Percentiles rank a stretch among this genome's conserved stretches.
These are phyloP conservation scores for Diaporthe capsici DNA, from an alignment of 2,329 filamentous ascomycete species.

Conservation along the genomic window DNA sequence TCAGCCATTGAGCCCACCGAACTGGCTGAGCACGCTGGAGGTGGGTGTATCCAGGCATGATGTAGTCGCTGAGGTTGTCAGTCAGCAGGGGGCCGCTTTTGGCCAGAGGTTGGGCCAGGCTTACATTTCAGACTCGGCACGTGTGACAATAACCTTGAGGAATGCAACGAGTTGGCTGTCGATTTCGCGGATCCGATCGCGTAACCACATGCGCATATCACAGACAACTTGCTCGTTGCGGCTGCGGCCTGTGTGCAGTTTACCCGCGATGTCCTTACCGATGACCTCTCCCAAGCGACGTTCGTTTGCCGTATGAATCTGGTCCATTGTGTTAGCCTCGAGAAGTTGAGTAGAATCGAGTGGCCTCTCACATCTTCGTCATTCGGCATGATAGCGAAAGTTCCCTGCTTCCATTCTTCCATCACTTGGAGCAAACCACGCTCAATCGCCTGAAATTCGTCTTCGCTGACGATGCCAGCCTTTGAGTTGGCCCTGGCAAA, in stretches of 20 bases:
- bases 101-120: conserved; percentile 30
- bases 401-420: conserved; percentile 22
- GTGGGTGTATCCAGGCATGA: conserved; percentile 95
- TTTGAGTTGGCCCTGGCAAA: conserved; percentile 78
- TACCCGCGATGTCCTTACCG: conserved; percentile 66
- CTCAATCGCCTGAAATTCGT: conserved; percentile 77
- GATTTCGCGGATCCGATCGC: conserved; percentile 79
- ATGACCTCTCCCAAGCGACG: conserved; percentile 85
- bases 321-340: conserved; percentile 50
- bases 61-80: conserved; percentile 60
- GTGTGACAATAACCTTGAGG: conserved; percentile 75
- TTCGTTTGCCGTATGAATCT: conserved; percentile 79
- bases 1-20: conserved; percentile 84
- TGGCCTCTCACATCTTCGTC: conserved; percentile 46
- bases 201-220: conserved; percentile 91
- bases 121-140: conserved; percentile 79
- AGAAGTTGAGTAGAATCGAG: conserved; percentile 38
- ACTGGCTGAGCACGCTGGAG: conserved; percentile 86
- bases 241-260: conserved; percentile 86
- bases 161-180: conserved; percentile 78
- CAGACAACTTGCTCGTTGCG: conserved; percentile 92
- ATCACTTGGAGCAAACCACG: conserved; percentile 66
- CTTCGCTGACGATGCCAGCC: conserved; percentile 72
- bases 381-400: conserved; percentile 40
- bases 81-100: conserved; percentile 14